Percentiles rank a stretch among this genome's conserved stretches.
phyloP scores from a whole-genome alignment of 2,329 filamentous ascomycete species.

The Cercospora sojina region DNA sequence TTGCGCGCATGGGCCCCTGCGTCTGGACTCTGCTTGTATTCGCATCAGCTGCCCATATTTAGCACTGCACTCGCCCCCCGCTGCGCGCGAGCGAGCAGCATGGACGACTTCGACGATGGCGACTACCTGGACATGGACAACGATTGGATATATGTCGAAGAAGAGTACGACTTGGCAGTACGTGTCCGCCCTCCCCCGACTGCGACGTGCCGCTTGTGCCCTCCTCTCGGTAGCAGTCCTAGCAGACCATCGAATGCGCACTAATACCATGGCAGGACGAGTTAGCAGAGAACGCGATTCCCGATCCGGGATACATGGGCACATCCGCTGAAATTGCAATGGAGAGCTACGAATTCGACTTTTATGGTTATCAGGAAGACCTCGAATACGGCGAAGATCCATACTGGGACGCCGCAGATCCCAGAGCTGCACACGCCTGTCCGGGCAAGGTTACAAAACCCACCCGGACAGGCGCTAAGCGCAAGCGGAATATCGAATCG shows the following conservation, averaged over 20 bases:
- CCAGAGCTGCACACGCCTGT: background rate
- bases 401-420: conserved; percentile 39
- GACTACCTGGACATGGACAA: conserved; percentile 43
- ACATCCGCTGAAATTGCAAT: conserved; percentile 35
- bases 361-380: conserved; percentile 51
- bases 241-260: background rate
- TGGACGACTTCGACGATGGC: conserved; percentile 40
- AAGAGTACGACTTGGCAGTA: conserved; percentile 43
- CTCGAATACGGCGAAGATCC: conserved; percentile 50
- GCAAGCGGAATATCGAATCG: conserved; percentile 31
- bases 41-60: background rate
- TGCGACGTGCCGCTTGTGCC: conserved; percentile 15
- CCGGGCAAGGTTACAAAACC: conserved; percentile 22
- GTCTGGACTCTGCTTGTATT: background rate
- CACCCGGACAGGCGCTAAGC: conserved; percentile 32
- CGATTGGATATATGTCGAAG: conserved; percentile 49
- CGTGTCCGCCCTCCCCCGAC: conserved; percentile 25
- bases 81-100: conserved; percentile 6
- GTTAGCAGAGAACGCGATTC: conserved; percentile 49
- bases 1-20: conserved; percentile 4
- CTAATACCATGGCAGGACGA: conserved; percentile 43
- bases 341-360: conserved; percentile 46
- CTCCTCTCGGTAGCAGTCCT: background rate
- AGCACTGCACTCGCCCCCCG: background rate
- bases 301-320: conserved; percentile 43